phyloP scores from a whole-genome alignment of 352 stramenopile species.

The Albugo laibachii region DNA sequence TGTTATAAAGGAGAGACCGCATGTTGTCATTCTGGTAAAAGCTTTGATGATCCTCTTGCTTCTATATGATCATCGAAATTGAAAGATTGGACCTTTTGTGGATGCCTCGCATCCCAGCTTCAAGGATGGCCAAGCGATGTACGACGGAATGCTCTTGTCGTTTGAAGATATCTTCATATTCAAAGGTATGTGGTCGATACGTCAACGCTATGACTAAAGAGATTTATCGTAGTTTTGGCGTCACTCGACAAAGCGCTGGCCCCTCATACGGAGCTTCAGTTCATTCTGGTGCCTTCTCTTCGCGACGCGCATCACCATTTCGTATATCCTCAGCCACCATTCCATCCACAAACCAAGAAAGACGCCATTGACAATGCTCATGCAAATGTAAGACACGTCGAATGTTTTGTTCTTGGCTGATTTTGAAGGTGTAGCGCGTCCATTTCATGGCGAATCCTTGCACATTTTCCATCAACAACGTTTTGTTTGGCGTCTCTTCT shows the following conservation, averaged over 20 bases:
- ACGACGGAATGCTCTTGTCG: constrained; percentile 59
- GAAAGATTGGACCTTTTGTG: constrained; percentile 89
- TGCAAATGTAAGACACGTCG: constrained; percentile 20
- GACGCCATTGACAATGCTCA: constrained; percentile 25
- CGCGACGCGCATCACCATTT: constrained; percentile 90
- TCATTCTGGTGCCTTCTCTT: constrained; percentile 91
- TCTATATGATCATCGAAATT: neutral
- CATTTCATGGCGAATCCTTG: constrained; percentile 92
- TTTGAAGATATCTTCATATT: constrained; percentile 78
- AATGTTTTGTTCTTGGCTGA: neutral
- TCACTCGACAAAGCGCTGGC: constrained; percentile 41
- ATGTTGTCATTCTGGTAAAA: constrained; percentile 87
- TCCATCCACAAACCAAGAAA: constrained; percentile 70
- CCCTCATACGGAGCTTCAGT: constrained; percentile 30
- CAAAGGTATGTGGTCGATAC: constrained; percentile 23
- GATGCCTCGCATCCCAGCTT: constrained; percentile 83
- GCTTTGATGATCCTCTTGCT: neutral
- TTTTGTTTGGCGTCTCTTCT: constrained; percentile 84
- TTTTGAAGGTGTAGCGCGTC: constrained; percentile 31
- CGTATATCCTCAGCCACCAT: constrained; percentile 88
- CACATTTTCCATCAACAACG: constrained; percentile 88
- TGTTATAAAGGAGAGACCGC: constrained; percentile 60
- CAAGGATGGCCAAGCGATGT: constrained; percentile 54
- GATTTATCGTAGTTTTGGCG: constrained; percentile 31
- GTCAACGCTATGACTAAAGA: neutral